phyloP scores from a whole-genome alignment of 345 rosid genomes.

The Pelargonium nanum region DNA sequence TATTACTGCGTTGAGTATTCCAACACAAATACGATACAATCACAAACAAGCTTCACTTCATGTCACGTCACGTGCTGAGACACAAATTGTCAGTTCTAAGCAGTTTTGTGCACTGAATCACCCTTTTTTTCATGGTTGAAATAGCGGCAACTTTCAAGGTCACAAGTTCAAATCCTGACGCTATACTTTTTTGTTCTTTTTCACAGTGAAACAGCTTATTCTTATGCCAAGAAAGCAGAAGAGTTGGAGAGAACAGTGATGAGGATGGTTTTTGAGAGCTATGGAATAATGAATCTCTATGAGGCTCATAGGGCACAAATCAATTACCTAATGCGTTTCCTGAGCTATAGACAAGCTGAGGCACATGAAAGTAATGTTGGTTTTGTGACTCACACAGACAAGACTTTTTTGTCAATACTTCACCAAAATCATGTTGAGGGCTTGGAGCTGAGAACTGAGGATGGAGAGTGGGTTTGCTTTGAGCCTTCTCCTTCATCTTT shows the following conservation, averaged over 20 bases:
- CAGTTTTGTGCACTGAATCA: no score
- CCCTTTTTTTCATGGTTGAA: no score
- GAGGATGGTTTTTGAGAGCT: constrained; percentile 49
- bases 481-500: constrained; percentile 42
- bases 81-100: no score
- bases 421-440: constrained; percentile 52
- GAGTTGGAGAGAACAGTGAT: constrained; percentile 38
- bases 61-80: no score
- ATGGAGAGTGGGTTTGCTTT: constrained; percentile 32
- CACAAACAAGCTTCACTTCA: no score
- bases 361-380: constrained; percentile 35
- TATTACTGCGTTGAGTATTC: no score
- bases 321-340: constrained; percentile 43
- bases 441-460: constrained; percentile 34
- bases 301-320: constrained; percentile 29
- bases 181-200: background rate
- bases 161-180: no score
- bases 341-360: constrained; percentile 32
- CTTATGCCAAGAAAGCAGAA: constrained; percentile 24
- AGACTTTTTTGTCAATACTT: constrained; percentile 44
- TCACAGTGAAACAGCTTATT: constrained; percentile 32
- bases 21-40: no score
- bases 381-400: constrained; percentile 51
- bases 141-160: no score
- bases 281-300: constrained; percentile 27